Conservation (phyloP, 768 basidiomycete species). For the Punctularia strigosozonata region DNA sequence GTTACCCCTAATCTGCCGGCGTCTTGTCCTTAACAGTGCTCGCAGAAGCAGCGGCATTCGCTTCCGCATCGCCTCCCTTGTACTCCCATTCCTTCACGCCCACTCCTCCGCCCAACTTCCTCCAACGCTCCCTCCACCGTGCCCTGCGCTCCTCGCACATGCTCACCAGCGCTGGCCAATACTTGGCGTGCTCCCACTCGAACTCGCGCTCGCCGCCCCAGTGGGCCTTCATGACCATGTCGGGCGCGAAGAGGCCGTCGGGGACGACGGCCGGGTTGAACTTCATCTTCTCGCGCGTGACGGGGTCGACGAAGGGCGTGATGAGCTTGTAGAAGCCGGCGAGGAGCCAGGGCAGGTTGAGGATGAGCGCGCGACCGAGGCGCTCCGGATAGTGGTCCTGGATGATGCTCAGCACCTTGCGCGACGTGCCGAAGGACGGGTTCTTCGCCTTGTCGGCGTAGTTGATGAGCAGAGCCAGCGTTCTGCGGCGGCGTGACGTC, state of each 20-base stretch:
- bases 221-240: conserved; percentile 56
- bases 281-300: conserved; percentile 63
- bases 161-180: conserved; percentile 57
- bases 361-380: conserved; percentile 59
- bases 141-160: conserved; percentile 39
- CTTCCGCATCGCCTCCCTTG: conserved; percentile 23
- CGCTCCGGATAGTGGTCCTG: conserved; percentile 85
- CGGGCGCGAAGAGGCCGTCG: conserved; percentile 55
- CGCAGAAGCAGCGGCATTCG: background rate
- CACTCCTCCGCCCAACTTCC: conserved; percentile 48
- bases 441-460: conserved; percentile 63
- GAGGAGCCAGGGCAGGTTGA: conserved; percentile 73
- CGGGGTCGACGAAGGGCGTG: conserved; percentile 72
- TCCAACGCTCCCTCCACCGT: conserved; percentile 51
- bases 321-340: conserved; percentile 70
- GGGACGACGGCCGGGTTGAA: conserved; percentile 61
- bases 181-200: conserved; percentile 61
- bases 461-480: conserved; percentile 62
- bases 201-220: conserved; percentile 65
- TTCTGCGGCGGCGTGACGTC: conserved; percentile 27
- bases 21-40: background rate
- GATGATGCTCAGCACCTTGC: conserved; percentile 36
- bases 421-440: conserved; percentile 27
- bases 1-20: too few relatives aligned
- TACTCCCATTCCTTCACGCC: conserved; percentile 77